Evolutionary conservation across 495 filamentous ascomycete genomes (phyloP).

Genomic region (Podospora appendiculata): DNA sequence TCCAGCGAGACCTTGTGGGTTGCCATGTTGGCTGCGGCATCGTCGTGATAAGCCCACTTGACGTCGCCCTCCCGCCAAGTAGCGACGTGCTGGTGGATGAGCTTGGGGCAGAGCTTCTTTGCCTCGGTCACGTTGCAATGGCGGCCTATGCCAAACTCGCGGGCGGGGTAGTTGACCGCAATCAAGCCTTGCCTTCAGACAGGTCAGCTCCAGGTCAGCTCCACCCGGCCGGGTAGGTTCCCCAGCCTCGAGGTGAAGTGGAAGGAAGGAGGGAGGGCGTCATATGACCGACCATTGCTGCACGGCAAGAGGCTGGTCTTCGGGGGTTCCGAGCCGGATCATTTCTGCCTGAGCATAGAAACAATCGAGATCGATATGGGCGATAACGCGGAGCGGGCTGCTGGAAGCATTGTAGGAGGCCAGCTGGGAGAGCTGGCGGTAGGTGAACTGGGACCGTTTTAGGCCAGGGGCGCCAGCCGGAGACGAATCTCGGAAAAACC

Average conservation of each 20-base stretch:
- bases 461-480: conserved; percentile 27
- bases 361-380: conserved; percentile 92
- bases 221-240: too few species aligned
- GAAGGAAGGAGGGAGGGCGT: background rate
- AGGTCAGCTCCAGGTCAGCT: background rate
- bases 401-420: conserved; percentile 59
- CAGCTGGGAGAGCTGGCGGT: conserved; percentile 71
- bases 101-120: conserved; percentile 76
- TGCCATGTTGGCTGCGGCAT: conserved; percentile 63
- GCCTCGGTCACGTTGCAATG: conserved; percentile 73
- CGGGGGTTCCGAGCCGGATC: conserved; percentile 67
- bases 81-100: conserved; percentile 86
- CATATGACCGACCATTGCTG: conserved; percentile 56
- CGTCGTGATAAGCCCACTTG: conserved; percentile 84
- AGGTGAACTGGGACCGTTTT: conserved; percentile 70
- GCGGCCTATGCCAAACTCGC: conserved; percentile 67
- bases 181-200: conserved; percentile 63
- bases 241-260: background rate
- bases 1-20: conserved; percentile 92
- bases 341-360: conserved; percentile 98
- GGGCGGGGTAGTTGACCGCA: conserved; percentile 90
- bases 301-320: conserved; percentile 80
- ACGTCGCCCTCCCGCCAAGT: conserved; percentile 90
- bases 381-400: conserved; percentile 70
- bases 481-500: conserved; percentile 33